These are phyloP conservation scores for Scleroderma citrinum DNA, from an alignment of 768 basidiomycete genomes.

Conservation along the genomic window DNA sequence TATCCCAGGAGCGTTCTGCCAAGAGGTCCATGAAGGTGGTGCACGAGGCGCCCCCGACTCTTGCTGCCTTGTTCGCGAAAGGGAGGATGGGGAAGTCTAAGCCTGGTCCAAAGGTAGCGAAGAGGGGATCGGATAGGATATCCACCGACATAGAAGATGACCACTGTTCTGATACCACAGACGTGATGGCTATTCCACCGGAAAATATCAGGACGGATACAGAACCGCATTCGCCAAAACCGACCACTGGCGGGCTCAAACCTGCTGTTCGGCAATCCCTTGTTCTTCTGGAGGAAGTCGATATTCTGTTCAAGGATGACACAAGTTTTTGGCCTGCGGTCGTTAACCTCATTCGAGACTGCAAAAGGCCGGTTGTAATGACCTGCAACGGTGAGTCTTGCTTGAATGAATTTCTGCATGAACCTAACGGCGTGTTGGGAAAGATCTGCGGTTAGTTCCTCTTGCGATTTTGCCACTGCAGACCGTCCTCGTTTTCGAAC, in stretches of 20 bases:
- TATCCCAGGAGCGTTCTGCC: slow-evolving; percentile 13
- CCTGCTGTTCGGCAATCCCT: slow-evolving; percentile 67
- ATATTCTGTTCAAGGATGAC: slow-evolving; percentile 88
- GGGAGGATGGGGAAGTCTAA: slow-evolving; percentile 1
- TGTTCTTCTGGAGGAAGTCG: slow-evolving; percentile 92
- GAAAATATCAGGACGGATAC: not conserved
- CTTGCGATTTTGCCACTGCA: slow-evolving; percentile 72
- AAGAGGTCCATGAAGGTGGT: slow-evolving; percentile 4
- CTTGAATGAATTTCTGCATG: slow-evolving; percentile 3
- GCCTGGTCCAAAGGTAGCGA: not conserved
- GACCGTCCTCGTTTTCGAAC: slow-evolving; percentile 55
- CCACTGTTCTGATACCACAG: slow-evolving; percentile 1
- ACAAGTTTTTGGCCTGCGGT: slow-evolving; percentile 81
- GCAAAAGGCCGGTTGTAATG: slow-evolving; percentile 83
- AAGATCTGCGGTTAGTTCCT: slow-evolving; percentile 76
- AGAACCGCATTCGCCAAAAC: slow-evolving; percentile 1
- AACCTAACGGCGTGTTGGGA: slow-evolving; percentile 6
- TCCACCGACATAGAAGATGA: slow-evolving; percentile 20
- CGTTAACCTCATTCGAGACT: slow-evolving; percentile 72
- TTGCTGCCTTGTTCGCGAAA: slow-evolving; percentile 14
- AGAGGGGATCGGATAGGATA: slow-evolving; percentile 12
- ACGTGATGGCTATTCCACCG: slow-evolving; percentile 1
- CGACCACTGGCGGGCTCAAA: slow-evolving; percentile 10
- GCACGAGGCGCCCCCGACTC: slow-evolving; percentile 8
- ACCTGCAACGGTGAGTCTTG: slow-evolving; percentile 81